Conservation (phyloP, 1,284 basidiomycete species). For the Lignosus rhinocerotis region DNA sequence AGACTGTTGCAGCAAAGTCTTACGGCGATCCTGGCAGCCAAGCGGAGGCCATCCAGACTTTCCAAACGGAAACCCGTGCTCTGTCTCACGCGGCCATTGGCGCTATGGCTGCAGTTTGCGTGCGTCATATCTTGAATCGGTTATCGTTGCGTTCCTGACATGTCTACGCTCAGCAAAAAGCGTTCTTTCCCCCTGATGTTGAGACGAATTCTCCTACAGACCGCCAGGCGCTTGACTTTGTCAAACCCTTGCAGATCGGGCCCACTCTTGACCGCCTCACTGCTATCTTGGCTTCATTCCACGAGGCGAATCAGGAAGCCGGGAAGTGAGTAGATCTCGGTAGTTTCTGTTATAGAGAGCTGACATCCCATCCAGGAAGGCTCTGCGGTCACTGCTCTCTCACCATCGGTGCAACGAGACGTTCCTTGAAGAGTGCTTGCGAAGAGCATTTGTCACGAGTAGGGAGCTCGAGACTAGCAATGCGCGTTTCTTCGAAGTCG, state of each 20-base stretch:
- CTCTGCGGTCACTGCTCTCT: slow-evolving; percentile 70
- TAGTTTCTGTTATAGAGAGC: slow-evolving; percentile 10
- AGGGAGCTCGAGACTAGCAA: slow-evolving; percentile 56
- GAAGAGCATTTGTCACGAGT: slow-evolving; percentile 68
- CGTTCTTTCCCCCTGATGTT: slow-evolving; percentile 66
- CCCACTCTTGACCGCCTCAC: slow-evolving; percentile 64
- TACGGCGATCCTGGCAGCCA: slow-evolving; percentile 46
- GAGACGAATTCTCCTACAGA: slow-evolving; percentile 66
- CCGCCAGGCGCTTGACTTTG: slow-evolving; percentile 41
- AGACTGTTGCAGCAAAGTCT: slow-evolving; percentile 65
- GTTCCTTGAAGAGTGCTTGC: slow-evolving; percentile 72
- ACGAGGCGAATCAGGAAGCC: slow-evolving; percentile 48
- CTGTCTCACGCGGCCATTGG: slow-evolving; percentile 81
- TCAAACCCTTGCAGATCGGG: slow-evolving; percentile 53
- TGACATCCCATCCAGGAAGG: slow-evolving; percentile 56
- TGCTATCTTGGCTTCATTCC: slow-evolving; percentile 64
- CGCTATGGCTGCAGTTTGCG: slow-evolving; percentile 84
- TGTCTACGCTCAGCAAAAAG: slow-evolving; percentile 56
- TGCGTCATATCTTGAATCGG: slow-evolving; percentile 41
- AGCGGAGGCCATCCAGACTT: slow-evolving; percentile 62
- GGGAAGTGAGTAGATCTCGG: slow-evolving; percentile 58
- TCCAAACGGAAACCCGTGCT: slow-evolving; percentile 71
- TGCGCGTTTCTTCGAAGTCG: slow-evolving; percentile 76
- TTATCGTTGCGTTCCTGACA: not conserved
- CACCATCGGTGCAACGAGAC: slow-evolving; percentile 59